phyloP scores from a whole-genome alignment of 768 basidiomycete genomes.

The Lentinula boryana region DNA sequence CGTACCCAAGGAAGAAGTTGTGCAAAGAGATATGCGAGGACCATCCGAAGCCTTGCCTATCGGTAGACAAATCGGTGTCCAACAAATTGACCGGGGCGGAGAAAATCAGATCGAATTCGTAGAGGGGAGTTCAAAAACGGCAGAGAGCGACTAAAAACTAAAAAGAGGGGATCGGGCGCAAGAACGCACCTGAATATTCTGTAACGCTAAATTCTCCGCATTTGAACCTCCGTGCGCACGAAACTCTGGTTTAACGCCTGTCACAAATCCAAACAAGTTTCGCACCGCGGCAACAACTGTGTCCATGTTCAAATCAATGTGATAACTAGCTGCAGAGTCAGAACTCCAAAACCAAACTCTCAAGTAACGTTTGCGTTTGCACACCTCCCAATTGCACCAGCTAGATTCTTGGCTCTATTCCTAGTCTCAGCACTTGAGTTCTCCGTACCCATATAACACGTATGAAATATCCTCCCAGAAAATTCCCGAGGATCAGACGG shows the following conservation, averaged over 20 bases:
- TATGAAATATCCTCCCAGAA: slow-evolving; percentile 84
- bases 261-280: slow-evolving; percentile 79
- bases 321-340: slow-evolving; percentile 56
- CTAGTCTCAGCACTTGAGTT: slow-evolving; percentile 89
- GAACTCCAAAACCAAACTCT: not conserved
- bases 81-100: not conserved
- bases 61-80: not conserved
- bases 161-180: not conserved
- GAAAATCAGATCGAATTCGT: not conserved
- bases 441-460: slow-evolving; percentile 98
- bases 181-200: slow-evolving; percentile 81
- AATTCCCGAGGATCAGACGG: slow-evolving; percentile 89
- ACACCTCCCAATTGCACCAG: slow-evolving; percentile 86
- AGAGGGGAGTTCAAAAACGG: no score
- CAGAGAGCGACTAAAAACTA: no score
- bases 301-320: slow-evolving; percentile 96
- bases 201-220: slow-evolving; percentile 92
- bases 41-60: slow-evolving; percentile 90
- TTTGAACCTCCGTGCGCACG: slow-evolving; percentile 78
- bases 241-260: slow-evolving; percentile 57
- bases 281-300: slow-evolving; percentile 78
- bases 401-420: slow-evolving; percentile 78
- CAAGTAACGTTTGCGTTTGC: slow-evolving; percentile 4
- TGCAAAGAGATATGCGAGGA: slow-evolving; percentile 90
- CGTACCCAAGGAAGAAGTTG: slow-evolving; percentile 91